phyloP scores from a whole-genome alignment of 1,139 yeast genomes.

The Candida smagusa region DNA sequence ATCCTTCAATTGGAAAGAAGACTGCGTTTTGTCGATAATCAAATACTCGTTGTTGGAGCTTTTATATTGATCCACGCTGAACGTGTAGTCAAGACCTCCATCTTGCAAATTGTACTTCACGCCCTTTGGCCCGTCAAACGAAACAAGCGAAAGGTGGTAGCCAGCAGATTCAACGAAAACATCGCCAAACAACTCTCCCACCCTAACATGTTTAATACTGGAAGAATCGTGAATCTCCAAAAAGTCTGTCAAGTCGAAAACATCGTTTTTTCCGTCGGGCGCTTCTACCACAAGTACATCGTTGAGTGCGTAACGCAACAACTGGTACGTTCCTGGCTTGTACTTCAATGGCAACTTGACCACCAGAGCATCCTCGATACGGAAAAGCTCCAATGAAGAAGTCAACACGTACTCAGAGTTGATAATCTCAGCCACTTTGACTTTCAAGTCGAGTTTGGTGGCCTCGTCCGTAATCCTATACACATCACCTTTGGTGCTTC shows the following conservation, averaged over 20 bases:
- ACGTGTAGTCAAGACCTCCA: conserved; percentile 9
- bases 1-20: conserved; percentile 23
- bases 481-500: conserved; percentile 17
- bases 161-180: conserved; percentile 9
- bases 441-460: conserved; percentile 1
- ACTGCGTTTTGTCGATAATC: conserved; percentile 31
- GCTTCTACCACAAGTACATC: conserved; percentile 15
- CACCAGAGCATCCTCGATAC: conserved; percentile 5
- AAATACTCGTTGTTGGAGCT: conserved; percentile 9
- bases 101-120: conserved; percentile 10
- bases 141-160: conserved; percentile 7
- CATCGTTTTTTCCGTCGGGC: conserved; percentile 12
- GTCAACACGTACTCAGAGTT: conserved; percentile 9
- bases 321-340: conserved; percentile 6
- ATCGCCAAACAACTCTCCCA: conserved; percentile 1
- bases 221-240: conserved; percentile 19
- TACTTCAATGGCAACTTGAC: conserved; percentile 1
- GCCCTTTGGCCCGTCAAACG: conserved; percentile 8
- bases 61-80: conserved; percentile 7
- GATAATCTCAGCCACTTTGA: conserved; percentile 4
- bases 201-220: conserved; percentile 13
- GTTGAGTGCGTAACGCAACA: conserved; percentile 16
- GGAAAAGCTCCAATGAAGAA: conserved; percentile 7
- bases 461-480: conserved; percentile 11
- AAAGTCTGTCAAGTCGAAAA: conserved; percentile 30